These are phyloP conservation scores for Gymnopus androsaceus DNA, from an alignment of 1,284 basidiomycete species.

Conservation along the genomic window DNA sequence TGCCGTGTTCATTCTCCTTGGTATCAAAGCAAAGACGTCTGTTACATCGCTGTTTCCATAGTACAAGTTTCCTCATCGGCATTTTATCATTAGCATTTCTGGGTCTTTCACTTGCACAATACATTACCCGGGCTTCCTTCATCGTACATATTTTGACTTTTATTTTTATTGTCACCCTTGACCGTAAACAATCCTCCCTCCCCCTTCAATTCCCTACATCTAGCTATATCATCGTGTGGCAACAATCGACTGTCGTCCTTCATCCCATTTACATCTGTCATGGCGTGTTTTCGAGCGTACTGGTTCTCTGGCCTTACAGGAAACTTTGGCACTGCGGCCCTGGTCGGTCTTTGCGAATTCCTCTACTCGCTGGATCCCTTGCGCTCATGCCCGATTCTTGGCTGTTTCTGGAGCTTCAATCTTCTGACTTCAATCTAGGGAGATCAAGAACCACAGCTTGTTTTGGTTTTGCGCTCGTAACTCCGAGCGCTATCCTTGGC, in stretches of 20 bases:
- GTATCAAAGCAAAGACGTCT: conserved; percentile 15
- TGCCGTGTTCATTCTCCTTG: conserved; percentile 26
- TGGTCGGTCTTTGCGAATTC: conserved; percentile 15
- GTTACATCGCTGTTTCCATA: conserved; percentile 18
- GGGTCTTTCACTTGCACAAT: conserved; percentile 11
- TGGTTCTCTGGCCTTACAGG: not conserved
- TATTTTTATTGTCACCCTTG: conserved; percentile 16
- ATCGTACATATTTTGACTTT: conserved; percentile 18
- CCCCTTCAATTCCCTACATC: conserved; percentile 24
- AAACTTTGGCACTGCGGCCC: conserved; percentile 7
- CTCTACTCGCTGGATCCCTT: conserved; percentile 16
- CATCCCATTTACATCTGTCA: not conserved
- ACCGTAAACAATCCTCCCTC: conserved; percentile 7
- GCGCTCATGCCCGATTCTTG: conserved; percentile 11
- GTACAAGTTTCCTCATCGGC: conserved; percentile 16
- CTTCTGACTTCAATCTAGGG: not conserved
- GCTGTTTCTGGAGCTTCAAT: not conserved
- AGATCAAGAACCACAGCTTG: not conserved
- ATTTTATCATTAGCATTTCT: conserved; percentile 23
- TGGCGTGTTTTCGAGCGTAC: not conserved
- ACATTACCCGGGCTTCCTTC: conserved; percentile 13
- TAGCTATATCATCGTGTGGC: conserved; percentile 21
- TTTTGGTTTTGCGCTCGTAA: not conserved
- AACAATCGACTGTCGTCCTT: conserved; percentile 22
- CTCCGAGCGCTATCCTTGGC: not conserved